Percentiles rank a stretch among this genome's conserved stretches.
These are phyloP conservation scores for Saccharomycopsis amapae DNA, from an alignment of 805 yeast genomes.

Conservation along the genomic window DNA sequence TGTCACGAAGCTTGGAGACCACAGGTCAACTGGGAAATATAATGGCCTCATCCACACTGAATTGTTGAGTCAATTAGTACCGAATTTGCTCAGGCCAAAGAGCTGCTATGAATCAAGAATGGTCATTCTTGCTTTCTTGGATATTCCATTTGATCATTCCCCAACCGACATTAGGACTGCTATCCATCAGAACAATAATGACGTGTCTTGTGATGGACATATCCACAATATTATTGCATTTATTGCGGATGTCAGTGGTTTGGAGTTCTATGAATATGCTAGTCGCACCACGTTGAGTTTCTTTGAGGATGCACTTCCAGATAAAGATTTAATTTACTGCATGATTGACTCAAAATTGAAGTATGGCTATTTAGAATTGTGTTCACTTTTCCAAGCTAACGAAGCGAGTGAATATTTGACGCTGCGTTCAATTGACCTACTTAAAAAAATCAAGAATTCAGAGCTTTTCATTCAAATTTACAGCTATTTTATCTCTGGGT, in stretches of 20 bases:
- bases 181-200: slow-evolving; percentile 2
- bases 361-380: slow-evolving; percentile 14
- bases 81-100: slow-evolving; percentile 1
- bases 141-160: background rate
- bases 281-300: background rate
- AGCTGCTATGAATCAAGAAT: slow-evolving; percentile 8
- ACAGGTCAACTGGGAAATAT: background rate
- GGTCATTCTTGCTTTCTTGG: slow-evolving; percentile 8
- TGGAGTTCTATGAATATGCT: no score
- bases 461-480: no score
- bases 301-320: background rate
- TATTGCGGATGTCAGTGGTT: background rate
- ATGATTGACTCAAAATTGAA: slow-evolving; percentile 1
- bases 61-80: background rate
- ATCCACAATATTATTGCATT: slow-evolving; percentile 4
- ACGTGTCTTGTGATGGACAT: background rate
- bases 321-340: slow-evolving; percentile 1
- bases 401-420: no score
- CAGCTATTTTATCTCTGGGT: no score
- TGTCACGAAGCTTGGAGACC: background rate
- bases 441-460: no score
- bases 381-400: no score
- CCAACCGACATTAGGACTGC: slow-evolving; percentile 6
- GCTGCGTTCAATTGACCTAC: no score
- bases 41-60: background rate